Evolutionary conservation across 345 rosid genomes (phyloP).

Genomic region (Iberis pinnata): DNA sequence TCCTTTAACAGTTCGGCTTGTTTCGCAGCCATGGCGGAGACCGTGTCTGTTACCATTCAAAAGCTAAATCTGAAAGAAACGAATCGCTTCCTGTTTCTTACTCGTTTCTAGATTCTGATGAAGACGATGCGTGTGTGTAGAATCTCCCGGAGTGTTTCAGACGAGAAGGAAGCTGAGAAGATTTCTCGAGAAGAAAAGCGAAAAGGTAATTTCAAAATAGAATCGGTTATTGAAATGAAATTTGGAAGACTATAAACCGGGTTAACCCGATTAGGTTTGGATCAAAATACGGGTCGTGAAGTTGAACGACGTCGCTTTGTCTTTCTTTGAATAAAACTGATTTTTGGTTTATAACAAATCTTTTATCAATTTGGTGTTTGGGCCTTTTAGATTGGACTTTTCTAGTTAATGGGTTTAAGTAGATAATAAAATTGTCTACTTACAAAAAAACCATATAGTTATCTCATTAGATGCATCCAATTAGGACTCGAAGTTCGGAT

Average conservation of each 20-base stretch:
- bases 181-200: conserved; percentile 2
- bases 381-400: too few species aligned
- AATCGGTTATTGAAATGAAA: neutral
- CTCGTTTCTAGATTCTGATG: neutral
- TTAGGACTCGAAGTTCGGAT: too few species aligned
- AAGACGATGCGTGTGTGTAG: neutral
- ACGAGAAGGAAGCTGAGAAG: conserved; percentile 28
- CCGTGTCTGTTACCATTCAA: conserved; percentile 35
- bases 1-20: conserved; percentile 65
- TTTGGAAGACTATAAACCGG: conserved; percentile 9
- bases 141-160: conserved; percentile 7
- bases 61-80: neutral
- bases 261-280: neutral
- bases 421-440: too few species aligned
- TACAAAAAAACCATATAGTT: too few species aligned
- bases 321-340: too few species aligned
- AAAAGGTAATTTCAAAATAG: neutral
- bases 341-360: too few species aligned
- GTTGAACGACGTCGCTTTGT: neutral
- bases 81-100: neutral
- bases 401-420: too few species aligned
- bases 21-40: conserved; percentile 34
- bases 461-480: too few species aligned
- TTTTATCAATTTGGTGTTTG: too few species aligned
- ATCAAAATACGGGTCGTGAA: neutral